These are phyloP conservation scores for Myxozyma monticola DNA, from an alignment of 805 yeast genomes.

Conservation along the genomic window DNA sequence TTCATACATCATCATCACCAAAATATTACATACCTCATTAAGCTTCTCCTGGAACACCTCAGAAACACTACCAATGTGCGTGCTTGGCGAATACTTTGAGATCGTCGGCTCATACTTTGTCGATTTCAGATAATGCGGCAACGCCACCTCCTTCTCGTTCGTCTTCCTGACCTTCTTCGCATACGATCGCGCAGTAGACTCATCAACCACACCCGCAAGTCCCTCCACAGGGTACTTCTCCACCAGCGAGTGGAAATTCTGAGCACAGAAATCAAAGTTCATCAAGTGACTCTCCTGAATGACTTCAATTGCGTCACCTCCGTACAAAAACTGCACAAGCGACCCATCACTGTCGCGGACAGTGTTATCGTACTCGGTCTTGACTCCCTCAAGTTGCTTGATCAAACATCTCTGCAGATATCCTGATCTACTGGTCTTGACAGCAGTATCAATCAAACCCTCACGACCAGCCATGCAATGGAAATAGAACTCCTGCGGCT, in stretches of 20 bases:
- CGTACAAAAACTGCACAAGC: conserved; percentile 85
- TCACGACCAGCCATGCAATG: conserved; percentile 99
- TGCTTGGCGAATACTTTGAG: conserved; percentile 82
- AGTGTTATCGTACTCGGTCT: conserved; percentile 87
- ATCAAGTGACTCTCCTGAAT: conserved; percentile 92
- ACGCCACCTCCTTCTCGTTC: conserved; percentile 53
- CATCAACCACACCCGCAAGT: conserved; percentile 69
- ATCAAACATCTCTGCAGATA: conserved; percentile 97
- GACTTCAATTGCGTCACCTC: conserved; percentile 95
- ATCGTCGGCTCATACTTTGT: conserved; percentile 84
- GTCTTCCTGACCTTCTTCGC: conserved; percentile 78
- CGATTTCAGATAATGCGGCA: conserved; percentile 63
- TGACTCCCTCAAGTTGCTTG: conserved; percentile 96
- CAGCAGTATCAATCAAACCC: conserved; percentile 99
- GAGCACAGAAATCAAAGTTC: conserved; percentile 89
- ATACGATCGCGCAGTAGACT: conserved; percentile 77
- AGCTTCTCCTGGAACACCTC: conserved; percentile 82
- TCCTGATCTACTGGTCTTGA: conserved; percentile 97
- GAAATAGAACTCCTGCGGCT: conserved; percentile 98
- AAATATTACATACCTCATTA: conserved; percentile 51
- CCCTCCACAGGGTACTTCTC: conserved; percentile 76
- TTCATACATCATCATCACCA: background rate
- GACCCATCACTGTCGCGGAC: conserved; percentile 96
- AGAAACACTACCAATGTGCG: conserved; percentile 88
- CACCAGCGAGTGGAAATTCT: conserved; percentile 82